Conservation (phyloP, 768 basidiomycete species). For the Hebeloma cylindrosporum region DNA sequence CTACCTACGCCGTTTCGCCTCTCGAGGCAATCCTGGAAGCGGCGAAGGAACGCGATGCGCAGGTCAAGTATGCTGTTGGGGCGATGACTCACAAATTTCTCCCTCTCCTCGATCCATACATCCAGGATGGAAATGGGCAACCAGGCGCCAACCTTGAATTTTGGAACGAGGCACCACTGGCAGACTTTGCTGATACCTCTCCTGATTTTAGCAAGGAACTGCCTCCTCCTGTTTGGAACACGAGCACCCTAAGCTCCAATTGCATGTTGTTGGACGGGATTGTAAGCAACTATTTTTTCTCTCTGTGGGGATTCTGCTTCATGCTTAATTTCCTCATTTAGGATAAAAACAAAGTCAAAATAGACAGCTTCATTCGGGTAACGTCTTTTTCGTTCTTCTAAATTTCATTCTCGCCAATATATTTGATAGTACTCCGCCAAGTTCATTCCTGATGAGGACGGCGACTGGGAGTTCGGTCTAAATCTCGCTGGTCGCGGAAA, state of each 20-base stretch:
- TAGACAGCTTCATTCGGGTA: constrained; percentile 42
- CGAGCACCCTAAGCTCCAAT: constrained; percentile 33
- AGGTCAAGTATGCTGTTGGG: constrained; percentile 47
- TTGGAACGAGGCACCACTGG: constrained; percentile 45
- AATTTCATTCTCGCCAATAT: background rate
- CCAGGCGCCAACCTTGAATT: constrained; percentile 42
- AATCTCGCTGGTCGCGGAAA: constrained; percentile 45
- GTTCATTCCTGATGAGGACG: constrained; percentile 51
- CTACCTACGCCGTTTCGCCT: constrained; percentile 56
- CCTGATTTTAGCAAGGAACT: constrained; percentile 27
- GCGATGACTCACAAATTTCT: constrained; percentile 47
- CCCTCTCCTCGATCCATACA: constrained; percentile 48
- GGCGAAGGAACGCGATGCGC: constrained; percentile 41
- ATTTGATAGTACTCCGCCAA: constrained; percentile 36
- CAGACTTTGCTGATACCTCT: constrained; percentile 31
- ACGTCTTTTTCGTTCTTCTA: background rate
- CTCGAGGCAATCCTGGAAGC: constrained; percentile 51
- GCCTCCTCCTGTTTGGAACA: constrained; percentile 35
- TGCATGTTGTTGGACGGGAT: constrained; percentile 44
- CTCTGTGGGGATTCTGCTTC: too few relatives aligned
- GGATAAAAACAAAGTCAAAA: constrained; percentile 43
- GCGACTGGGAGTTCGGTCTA: constrained; percentile 51
- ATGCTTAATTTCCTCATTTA: constrained; percentile 8
- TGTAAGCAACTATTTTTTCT: constrained; percentile 29
- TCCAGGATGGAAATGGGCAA: constrained; percentile 37